These are phyloP conservation scores for Posidonia oceanica DNA, from an alignment of 116 monocot species.

Conservation along the genomic window DNA sequence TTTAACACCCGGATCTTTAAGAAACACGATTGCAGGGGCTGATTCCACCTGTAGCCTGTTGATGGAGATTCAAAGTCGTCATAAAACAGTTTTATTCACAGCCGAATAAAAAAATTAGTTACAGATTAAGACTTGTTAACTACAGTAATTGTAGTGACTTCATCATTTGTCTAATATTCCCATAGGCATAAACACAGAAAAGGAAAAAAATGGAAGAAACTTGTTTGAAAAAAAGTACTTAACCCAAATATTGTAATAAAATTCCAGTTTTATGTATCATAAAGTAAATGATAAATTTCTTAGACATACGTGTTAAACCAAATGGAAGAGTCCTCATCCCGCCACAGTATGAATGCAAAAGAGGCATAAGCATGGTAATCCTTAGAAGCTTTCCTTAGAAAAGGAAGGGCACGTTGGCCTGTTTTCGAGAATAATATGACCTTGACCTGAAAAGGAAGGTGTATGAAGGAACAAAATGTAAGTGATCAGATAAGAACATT, in stretches of 20 bases:
- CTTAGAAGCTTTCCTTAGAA: conserved; percentile 58
- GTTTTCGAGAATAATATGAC: conserved; percentile 82
- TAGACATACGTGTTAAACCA: conserved; percentile 74
- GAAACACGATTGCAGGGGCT: conserved; percentile 72
- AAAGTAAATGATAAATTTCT: neutral
- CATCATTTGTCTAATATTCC: too few species aligned
- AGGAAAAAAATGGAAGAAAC: neutral
- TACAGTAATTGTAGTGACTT: too few species aligned
- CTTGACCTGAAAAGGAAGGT: conserved; percentile 44
- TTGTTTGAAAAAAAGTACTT: neutral
- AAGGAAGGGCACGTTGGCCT: conserved; percentile 84
- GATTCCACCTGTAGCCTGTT: conserved; percentile 84
- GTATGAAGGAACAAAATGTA: neutral
- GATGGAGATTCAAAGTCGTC: neutral
- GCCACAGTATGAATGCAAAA: conserved; percentile 71
- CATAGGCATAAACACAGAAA: too few species aligned
- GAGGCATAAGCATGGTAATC: conserved; percentile 73
- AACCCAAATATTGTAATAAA: neutral
- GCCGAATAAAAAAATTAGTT: neutral
- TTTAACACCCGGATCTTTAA: conserved; percentile 64
- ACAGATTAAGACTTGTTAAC: too few species aligned
- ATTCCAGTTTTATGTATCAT: neutral
- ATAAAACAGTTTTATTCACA: neutral
- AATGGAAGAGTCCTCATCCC: conserved; percentile 65
- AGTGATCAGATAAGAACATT: neutral